A percentile compares a stretch with the other conserved stretches of the same genome.
phyloP scores from a whole-genome alignment of 805 yeast genomes.

The Saturnispora zaruensis region DNA sequence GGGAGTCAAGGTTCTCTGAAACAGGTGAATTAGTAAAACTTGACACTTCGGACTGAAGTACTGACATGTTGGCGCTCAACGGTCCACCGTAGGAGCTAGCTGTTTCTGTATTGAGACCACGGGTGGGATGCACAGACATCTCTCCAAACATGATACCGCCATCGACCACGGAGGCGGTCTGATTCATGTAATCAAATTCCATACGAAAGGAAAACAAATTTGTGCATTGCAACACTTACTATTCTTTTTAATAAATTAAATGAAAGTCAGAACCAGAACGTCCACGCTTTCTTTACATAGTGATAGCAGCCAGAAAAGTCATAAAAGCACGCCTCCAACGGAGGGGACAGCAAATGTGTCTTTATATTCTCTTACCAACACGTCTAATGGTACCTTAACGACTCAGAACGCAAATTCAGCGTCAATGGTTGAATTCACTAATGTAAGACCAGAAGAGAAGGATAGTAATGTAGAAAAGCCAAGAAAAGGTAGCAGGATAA shows the following conservation, averaged over 20 bases:
- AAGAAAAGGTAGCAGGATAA: conserved; percentile 17
- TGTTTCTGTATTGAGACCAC: conserved; percentile 9
- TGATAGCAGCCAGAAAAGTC: neutral
- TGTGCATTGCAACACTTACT: neutral
- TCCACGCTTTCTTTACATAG: conserved; percentile 8
- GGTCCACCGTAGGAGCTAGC: conserved; percentile 3
- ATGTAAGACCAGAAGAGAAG: conserved; percentile 19
- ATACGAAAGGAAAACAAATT: neutral
- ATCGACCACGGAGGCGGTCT: conserved; percentile 6
- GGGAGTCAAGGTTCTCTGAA: neutral
- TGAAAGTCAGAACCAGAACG: conserved; percentile 2
- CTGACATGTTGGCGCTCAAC: neutral
- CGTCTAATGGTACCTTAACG: conserved; percentile 19
- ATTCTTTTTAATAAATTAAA: neutral
- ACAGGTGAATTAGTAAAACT: conserved; percentile 1
- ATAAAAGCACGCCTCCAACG: neutral
- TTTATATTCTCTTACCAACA: conserved; percentile 8
- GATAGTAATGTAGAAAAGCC: neutral
- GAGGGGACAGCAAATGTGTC: neutral
- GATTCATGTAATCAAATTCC: neutral
- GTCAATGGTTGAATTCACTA: conserved; percentile 28
- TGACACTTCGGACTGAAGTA: conserved; percentile 8
- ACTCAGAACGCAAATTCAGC: neutral
- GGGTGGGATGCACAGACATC: conserved; percentile 9
- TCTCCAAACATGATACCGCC: conserved; percentile 12